Evolutionary conservation across 371 early-diverging fungal species (phyloP), one percentile per base, ranked within the genome.

Genomic region (Mortierella sp.): DNA sequence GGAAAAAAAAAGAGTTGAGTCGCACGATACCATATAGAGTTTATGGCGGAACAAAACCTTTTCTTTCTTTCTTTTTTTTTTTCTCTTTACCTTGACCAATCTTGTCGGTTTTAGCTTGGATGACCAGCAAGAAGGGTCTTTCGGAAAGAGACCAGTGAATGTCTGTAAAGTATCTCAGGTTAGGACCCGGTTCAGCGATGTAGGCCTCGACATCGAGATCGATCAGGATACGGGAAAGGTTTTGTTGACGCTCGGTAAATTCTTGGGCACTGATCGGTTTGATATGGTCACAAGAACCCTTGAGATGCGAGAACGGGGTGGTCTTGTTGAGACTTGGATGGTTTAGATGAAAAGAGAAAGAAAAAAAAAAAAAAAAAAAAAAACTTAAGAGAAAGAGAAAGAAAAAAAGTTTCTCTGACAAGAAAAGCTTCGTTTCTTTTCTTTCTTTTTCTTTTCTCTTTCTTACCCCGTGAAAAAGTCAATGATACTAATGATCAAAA

Each of bases 71-170:
- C n/a, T 9, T 55, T 1, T 1, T 28, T 0, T 55, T 5, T 0
- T 44, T 77, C 28, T 63, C 57, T 7, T 84, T 80, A 50, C 84
- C 82, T 18, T 82, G 72, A 7, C 66, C 66, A 7, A 69, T 43
- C 25, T 62, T 63, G 25, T 70, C 52, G 26, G 82, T 82, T 19
- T 59, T 72, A 7, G 73, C 61, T 23, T 74, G 76, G 43, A 85
- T 70, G 14, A 87, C 55, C 12, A 85, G 82, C 51, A 89, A 60
- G 62, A 89, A 89, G 0, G 89, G 85, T 19, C 88, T 80, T 50
- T 89, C 89, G 21, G 83, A 85, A 43, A 82, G 71, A 2, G 80
- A 73, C 89, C 89, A 89, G 9, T 64, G 70, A 64, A 89, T 83
- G 71, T 85, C 84, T 29, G 86, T 75, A 51, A 87, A 87, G 47